These are phyloP conservation scores for Colletotrichum shisoi DNA, from an alignment of 2,329 filamentous ascomycete genomes.

Conservation along the genomic window DNA sequence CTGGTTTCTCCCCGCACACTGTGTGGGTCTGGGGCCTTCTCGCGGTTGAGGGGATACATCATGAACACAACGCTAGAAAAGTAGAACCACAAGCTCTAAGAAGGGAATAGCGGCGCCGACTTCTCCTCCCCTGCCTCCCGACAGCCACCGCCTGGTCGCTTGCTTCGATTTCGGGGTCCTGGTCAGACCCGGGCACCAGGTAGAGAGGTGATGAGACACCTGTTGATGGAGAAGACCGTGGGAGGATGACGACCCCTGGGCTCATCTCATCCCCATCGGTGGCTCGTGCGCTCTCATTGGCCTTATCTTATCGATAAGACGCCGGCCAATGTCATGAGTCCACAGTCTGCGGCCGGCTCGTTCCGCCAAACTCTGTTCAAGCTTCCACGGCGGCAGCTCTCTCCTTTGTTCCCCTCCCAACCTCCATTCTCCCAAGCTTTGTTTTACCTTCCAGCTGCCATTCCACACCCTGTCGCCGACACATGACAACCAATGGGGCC, in stretches of 20 bases:
- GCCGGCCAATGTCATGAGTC: slow-evolving; percentile 13
- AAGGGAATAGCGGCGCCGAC: no score
- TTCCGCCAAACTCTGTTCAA: slow-evolving; percentile 31
- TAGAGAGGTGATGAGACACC: neutral
- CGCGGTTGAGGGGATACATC: neutral
- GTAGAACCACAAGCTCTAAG: neutral
- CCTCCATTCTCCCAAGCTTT: slow-evolving; percentile 4
- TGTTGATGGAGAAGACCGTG: neutral
- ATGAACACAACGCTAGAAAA: neutral
- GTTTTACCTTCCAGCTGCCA: neutral
- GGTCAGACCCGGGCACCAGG: neutral
- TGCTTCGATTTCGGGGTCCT: neutral
- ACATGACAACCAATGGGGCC: slow-evolving; percentile 13
- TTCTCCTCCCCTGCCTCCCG: no score
- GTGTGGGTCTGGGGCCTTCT: no score
- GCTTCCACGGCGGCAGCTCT: slow-evolving; percentile 13
- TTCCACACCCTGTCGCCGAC: neutral
- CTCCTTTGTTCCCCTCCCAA: neutral
- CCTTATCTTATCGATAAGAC: slow-evolving; percentile 28
- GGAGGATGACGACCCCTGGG: slow-evolving; percentile 3
- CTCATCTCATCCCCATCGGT: neutral
- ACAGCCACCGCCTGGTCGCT: neutral
- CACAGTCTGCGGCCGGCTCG: slow-evolving; percentile 23
- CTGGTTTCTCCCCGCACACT: no score
- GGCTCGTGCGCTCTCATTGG: slow-evolving; percentile 6